These are phyloP conservation scores for Trametes meyenii DNA, from an alignment of 768 basidiomycete genomes.

Conservation along the genomic window DNA sequence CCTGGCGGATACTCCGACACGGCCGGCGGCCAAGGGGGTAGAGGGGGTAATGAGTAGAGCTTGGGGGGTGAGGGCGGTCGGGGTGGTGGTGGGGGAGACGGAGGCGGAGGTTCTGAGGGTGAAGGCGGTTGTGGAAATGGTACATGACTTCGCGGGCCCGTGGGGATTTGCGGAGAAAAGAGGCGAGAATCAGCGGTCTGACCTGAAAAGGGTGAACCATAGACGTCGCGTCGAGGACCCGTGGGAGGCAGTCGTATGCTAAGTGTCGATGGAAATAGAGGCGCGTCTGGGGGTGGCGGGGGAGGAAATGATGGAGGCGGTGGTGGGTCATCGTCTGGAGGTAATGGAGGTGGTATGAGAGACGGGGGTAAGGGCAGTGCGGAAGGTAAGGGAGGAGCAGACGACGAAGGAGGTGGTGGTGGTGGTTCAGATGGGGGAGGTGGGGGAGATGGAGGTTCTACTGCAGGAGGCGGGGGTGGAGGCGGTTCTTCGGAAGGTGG, in stretches of 20 bases:
- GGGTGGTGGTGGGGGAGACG: constrained; percentile 25
- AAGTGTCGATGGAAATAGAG: constrained; percentile 18
- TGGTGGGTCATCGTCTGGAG: constrained; percentile 21
- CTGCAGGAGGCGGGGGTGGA: constrained; percentile 29
- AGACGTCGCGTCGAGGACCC: constrained; percentile 14
- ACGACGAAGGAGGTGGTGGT: constrained; percentile 30
- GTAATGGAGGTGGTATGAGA: constrained; percentile 28
- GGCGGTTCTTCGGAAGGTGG: constrained; percentile 28
- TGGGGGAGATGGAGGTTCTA: constrained; percentile 30
- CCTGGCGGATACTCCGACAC: constrained; percentile 49
- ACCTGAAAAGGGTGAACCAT: neutral
- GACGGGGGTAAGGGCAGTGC: constrained; percentile 20
- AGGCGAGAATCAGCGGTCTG: neutral
- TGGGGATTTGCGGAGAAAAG: constrained; percentile 28
- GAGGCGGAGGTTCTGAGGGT: constrained; percentile 20
- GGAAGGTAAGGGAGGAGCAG: constrained; percentile 30
- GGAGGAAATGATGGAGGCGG: constrained; percentile 35
- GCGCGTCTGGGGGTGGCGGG: constrained; percentile 15
- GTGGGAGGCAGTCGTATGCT: constrained; percentile 11
- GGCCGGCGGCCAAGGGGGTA: constrained; percentile 60
- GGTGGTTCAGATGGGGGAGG: constrained; percentile 23
- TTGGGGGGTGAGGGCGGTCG: constrained; percentile 37
- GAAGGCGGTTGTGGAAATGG: constrained; percentile 15
- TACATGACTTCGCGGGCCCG: constrained; percentile 8
- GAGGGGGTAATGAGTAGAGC: constrained; percentile 44